Conservation (phyloP, 2,329 filamentous ascomycete genomes). For the Colletotrichum simmondsii region DNA sequence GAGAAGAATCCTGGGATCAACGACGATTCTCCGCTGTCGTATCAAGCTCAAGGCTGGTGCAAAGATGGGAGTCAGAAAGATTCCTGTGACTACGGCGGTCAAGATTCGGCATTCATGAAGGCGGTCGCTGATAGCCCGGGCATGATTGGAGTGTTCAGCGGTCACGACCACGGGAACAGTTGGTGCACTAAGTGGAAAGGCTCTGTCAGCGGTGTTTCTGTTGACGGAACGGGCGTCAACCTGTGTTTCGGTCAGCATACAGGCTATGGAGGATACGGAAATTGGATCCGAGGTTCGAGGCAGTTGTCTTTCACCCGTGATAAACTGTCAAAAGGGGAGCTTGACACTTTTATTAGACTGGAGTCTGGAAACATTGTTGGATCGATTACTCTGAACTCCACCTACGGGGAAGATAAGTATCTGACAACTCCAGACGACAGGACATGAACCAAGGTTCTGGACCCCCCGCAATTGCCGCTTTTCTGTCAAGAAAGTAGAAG, state of each 20-base stretch:
- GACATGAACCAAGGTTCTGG: conserved; percentile 35
- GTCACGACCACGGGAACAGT: conserved; percentile 73
- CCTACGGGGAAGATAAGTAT: conserved; percentile 68
- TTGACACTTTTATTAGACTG: conserved; percentile 71
- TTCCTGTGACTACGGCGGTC: conserved; percentile 54
- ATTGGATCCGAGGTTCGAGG: conserved; percentile 70
- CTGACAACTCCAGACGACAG: conserved; percentile 51
- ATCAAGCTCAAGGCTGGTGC: conserved; percentile 58
- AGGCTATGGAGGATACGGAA: conserved; percentile 77
- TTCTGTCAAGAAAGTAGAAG: neutral
- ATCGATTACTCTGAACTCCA: conserved; percentile 65
- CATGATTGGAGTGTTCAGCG: conserved; percentile 69
- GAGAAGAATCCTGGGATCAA: conserved; percentile 57
- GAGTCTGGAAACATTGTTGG: conserved; percentile 65
- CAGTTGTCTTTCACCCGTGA: conserved; percentile 62
- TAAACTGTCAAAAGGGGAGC: conserved; percentile 49
- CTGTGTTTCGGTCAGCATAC: conserved; percentile 73
- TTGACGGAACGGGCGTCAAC: conserved; percentile 56
- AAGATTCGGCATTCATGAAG: conserved; percentile 72
- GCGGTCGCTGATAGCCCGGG: conserved; percentile 66
- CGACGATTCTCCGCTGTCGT: conserved; percentile 50
- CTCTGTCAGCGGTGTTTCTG: conserved; percentile 44
- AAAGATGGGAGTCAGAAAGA: conserved; percentile 48
- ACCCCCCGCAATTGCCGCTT: neutral
- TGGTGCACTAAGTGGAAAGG: conserved; percentile 66